Base-by-base conservation (phyloP, 2,329 filamentous ascomycete genomes). In the Chlorencoelia australis region DNA sequence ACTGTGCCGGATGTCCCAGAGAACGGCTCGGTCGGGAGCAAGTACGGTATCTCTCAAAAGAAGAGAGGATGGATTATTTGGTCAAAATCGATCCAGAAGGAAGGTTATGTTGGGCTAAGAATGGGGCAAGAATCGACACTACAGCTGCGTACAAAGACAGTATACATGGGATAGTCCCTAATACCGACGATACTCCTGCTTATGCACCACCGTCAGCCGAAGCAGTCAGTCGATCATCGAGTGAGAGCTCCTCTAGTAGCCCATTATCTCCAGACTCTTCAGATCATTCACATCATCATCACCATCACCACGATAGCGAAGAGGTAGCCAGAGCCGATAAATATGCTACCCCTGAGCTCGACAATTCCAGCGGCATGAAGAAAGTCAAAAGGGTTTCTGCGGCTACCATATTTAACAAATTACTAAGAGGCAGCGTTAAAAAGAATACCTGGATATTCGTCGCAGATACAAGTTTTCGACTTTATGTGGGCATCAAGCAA, bases 371-470 rank as follows among this genome's bases (percentile, higher is more conserved):
- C 41, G 75, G 79, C 1, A 45, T 72, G 11, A 66, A 69, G 26
- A 82, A 77, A 43, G 54, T 80, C 38, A 73, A 71, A 31, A 75
- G 86, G 51, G 66, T 87, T 3, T 82, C 74, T 4, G 74, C 81
- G 1, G 74, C 79, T 1, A 79, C 80, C 1, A 69, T 94, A 3
- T 73, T 89, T 56, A 85, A 91, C 57, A 81, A 82, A 45, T 66
- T 94, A 5, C 67, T 91, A 11, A 75, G 83, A 42, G 81, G 84
- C 45, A 79, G 82, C 0, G 82, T 87, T 25, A 82, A 79, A 58
- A 86, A 86, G 44, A 88, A 89, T 52, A 91, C 83, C 4, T 94
- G 88, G 88, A 93, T 94, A 46, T 95, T 94, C 51, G 87, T 88
- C 6, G 81, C 82, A 16, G 87, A 94, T 59, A 89, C 84, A 1